phyloP scores from a whole-genome alignment of 2,329 filamentous ascomycete species.

The Exutisphaerella laricina region DNA sequence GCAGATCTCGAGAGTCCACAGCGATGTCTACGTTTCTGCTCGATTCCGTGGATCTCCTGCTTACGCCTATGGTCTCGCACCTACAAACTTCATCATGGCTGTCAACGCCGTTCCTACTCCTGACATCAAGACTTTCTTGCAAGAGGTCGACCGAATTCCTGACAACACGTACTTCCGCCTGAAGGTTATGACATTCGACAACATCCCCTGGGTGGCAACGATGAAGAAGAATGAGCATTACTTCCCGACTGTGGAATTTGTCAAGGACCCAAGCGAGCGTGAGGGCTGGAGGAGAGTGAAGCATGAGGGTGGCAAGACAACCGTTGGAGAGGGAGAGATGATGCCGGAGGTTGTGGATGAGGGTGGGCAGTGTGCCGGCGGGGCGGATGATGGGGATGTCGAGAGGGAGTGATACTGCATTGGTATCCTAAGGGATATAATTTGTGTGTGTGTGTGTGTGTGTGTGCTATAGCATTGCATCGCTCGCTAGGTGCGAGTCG shows the following conservation, averaged over 20 bases:
- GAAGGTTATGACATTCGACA: conserved; percentile 97
- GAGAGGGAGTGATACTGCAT: conserved; percentile 1
- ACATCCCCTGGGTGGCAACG: conserved; percentile 97
- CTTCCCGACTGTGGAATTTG: conserved; percentile 62
- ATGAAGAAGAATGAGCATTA: conserved; percentile 99
- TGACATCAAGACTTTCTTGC: conserved; percentile 73
- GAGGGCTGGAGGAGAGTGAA: conserved; percentile 55
- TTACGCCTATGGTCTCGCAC: conserved; percentile 85
- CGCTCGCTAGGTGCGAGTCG: not conserved
- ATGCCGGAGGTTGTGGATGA: conserved; percentile 20
- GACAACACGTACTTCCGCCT: conserved; percentile 98
- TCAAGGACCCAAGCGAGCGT: conserved; percentile 50
- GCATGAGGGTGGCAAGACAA: conserved; percentile 45
- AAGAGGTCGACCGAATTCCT: conserved; percentile 76
- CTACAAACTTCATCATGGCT: conserved; percentile 95
- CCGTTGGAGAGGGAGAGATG: conserved; percentile 31
- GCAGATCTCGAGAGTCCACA: conserved; percentile 94
- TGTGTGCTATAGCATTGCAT: not conserved
- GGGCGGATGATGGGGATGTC: not conserved
- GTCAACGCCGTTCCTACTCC: conserved; percentile 85
- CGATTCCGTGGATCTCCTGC: conserved; percentile 75
- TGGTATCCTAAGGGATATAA: no score
- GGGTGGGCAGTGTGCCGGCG: conserved; percentile 4
- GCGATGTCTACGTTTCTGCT: conserved; percentile 91
- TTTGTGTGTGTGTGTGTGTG: no score